Conservation (phyloP, 108 stramenopile species). For the Bacterosira constricta region DNA sequence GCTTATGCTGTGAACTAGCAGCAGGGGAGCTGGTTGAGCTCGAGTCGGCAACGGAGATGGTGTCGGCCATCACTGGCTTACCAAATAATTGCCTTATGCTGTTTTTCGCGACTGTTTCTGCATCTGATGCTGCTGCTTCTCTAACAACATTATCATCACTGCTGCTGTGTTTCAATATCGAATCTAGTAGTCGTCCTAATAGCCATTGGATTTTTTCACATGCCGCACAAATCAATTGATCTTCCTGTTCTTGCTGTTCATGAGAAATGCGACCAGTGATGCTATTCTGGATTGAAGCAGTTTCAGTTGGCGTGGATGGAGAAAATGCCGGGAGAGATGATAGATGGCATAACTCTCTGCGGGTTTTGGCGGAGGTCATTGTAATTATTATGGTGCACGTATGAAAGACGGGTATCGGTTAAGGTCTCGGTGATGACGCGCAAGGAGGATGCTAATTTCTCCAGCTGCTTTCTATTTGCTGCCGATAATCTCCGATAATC, state of each 20-base stretch:
- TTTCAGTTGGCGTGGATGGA: neutral
- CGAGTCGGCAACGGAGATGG: too few relatives aligned
- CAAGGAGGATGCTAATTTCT: too few relatives aligned
- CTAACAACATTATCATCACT: neutral
- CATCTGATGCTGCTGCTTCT: neutral
- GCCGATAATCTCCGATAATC: too few relatives aligned
- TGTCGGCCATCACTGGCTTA: too few relatives aligned
- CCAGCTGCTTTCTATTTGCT: too few relatives aligned
- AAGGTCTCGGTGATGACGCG: too few relatives aligned
- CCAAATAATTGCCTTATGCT: too few relatives aligned
- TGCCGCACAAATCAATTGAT: conserved; percentile 1
- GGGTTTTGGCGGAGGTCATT: neutral
- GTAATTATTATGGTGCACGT: too few relatives aligned
- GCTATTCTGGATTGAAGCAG: neutral
- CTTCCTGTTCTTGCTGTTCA: neutral
- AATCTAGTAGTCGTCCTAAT: neutral
- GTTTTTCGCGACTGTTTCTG: neutral
- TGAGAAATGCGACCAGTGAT: neutral
- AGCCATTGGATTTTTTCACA: conserved; percentile 1
- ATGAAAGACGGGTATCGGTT: too few relatives aligned
- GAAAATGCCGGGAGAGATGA: conserved; percentile 10
- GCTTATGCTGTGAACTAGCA: too few relatives aligned
- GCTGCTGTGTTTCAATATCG: neutral
- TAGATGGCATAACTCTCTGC: conserved; percentile 2
- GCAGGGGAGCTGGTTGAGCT: too few relatives aligned